Evolutionary conservation across 2,329 filamentous ascomycete genomes (phyloP).

Genomic region (Aspergillus sp.): DNA sequence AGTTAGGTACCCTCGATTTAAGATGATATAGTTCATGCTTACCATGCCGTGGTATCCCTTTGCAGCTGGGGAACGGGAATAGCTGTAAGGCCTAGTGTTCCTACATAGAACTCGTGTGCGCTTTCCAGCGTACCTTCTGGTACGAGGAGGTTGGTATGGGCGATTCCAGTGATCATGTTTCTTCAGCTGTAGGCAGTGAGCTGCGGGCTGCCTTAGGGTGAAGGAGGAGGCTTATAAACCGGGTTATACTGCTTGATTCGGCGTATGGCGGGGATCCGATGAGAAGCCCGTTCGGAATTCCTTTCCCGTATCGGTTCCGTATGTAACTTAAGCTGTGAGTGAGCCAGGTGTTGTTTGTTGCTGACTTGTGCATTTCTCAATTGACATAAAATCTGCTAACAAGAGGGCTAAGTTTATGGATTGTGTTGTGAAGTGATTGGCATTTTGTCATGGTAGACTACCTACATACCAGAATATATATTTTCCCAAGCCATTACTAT

Average conservation of each 20-base stretch:
- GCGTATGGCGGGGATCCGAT: background rate
- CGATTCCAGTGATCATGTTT: constrained; percentile 52
- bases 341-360: no score
- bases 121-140: constrained; percentile 51
- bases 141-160: constrained; percentile 60
- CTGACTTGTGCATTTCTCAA: no score
- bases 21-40: constrained; percentile 8
- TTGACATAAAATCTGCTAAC: no score
- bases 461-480: background rate
- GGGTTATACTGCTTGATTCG: background rate
- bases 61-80: constrained; percentile 54
- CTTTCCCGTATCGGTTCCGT: background rate
- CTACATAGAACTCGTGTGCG: constrained; percentile 55
- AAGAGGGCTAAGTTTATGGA: no score
- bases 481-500: no score
- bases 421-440: no score
- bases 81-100: constrained; percentile 54
- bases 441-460: background rate
- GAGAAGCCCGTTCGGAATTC: background rate
- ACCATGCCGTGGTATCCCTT: constrained; percentile 55
- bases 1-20: no score
- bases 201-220: background rate
- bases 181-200: background rate
- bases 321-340: background rate
- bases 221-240: background rate